Base-by-base conservation (phyloP, 305 asterid species). In the Fraxinus sp. region DNA sequence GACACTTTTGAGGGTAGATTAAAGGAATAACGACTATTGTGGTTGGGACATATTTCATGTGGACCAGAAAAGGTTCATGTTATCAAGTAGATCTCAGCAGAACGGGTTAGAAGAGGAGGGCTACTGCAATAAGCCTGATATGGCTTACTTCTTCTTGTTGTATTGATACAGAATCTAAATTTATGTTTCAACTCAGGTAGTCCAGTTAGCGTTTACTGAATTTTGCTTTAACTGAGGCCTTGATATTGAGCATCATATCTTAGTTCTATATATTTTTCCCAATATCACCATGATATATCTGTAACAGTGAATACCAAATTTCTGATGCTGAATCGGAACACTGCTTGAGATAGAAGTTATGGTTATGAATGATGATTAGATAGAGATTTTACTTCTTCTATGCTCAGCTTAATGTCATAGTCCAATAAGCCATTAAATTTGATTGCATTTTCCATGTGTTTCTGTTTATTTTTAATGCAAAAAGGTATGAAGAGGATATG, bases 401-500 rank as follows among this genome's bases (percentile, higher is more conserved):
- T 46, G 24, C 76, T 33, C 75, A 11, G 76, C 80, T 79, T 79
- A 32, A 44, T 79, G 28, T 46, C 66, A 33, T 33, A 76, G 37
- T 64, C 35, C 41, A 10, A 10, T 52, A 8, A n/a, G 46, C 72
- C 41, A 79, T 35, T 59, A 70, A 76, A 28, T 74, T 70, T 35
- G 30, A 22, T 46, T 81, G 16, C 32, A 62, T 80, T 68, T 57
- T 77, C 39, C 74, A 68, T 33, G 77, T 76, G 57, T 76, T 81
- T 37, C 72, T 75, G 24, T 80, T 84, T 59, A 14, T 83, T 70
- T 64, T 39, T 75, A 76, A 77, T 77, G 74, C 44, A 70, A 55
- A 79, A 82, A 94, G 98, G 93, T 92, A 88, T 74, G 99, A 96
- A 83, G 98, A 87, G 84, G 98, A 96, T 83, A 79, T 92, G 32